Evolutionary conservation across 495 filamentous ascomycete genomes (phyloP), one percentile per base, ranked within the genome.

Genomic region (Extremus antarcticus): DNA sequence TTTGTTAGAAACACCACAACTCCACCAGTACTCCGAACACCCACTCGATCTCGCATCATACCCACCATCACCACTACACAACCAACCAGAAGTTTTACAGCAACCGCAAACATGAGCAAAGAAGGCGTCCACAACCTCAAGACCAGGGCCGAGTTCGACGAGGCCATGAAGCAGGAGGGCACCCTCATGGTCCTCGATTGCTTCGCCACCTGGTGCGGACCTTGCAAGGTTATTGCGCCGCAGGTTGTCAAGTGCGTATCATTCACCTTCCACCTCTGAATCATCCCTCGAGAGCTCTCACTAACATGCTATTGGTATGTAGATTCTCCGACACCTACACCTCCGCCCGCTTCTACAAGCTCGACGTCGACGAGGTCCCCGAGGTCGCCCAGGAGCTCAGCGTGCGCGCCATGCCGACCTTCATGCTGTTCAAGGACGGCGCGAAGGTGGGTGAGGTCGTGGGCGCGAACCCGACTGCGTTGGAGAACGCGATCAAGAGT

Each of bases 391-490:
- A 84, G 62, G 81, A 94, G 65, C 81, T 92, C 53, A 81, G 80
- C 59, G 79, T 98, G 73, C 84, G 87, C 63, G 90, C 92, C 64
- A 97, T 98, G 92, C 92, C 92, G 53, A 95, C 91, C 13, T 95
- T 98, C 74, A 55, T 82, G 20, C 69, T 94, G 61, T 95, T 90
- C 79, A 89, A 87, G 77, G 67, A 83, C 56, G 90, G 87, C 52
- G 68, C 86, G 66, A 74, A 76, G 67, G 74, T 76, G 22, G 74
- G 68, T 23, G 85, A 88, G 64, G 74, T 96, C 51, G 77, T 92
- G 25, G 92, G 92, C 53, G 92, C 92, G 52, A 92, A 88, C 70
- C 81, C 82, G 1, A 68, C 71, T 51, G 79, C 77, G 23, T 68
- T 94, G 32, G 66, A 77, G 65, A 69, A 73, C 39, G 77, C 76